Conservation (phyloP, 106 monocot species). For the Agapanthus africanus region DNA sequence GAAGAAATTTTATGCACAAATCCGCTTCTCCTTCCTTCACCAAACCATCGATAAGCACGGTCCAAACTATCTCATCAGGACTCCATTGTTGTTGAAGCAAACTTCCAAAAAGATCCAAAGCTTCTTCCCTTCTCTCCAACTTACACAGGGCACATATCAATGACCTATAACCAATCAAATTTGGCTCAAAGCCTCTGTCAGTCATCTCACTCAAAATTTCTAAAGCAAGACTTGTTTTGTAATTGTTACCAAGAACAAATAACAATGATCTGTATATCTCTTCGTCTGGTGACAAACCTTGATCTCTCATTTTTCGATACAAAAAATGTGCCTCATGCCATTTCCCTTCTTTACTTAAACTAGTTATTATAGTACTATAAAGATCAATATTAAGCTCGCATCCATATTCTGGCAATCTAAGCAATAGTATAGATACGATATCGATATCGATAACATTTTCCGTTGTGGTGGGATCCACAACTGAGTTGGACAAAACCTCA, state of each 20-base stretch:
- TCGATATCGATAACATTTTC: conserved; percentile 27
- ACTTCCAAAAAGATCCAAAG: conserved; percentile 44
- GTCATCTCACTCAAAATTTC: conserved; percentile 37
- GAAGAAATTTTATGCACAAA: conserved; percentile 62
- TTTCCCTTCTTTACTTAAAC: conserved; percentile 62
- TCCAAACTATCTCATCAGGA: conserved; percentile 94
- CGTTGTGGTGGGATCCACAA: conserved; percentile 13
- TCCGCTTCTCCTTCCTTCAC: conserved; percentile 39
- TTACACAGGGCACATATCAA: conserved; percentile 69
- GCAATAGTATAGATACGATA: conserved; percentile 37
- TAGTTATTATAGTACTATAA: conserved; percentile 35
- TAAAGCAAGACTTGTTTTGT: conserved; percentile 57
- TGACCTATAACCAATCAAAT: conserved; percentile 40
- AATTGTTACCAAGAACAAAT: conserved; percentile 25
- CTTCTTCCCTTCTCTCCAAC: conserved; percentile 37
- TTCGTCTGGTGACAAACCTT: conserved; percentile 48
- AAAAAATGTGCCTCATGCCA: conserved; percentile 69
- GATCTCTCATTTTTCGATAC: conserved; percentile 31
- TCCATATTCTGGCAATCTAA: conserved; percentile 45
- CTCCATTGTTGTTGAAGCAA: conserved; percentile 58
- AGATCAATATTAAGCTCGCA: conserved; percentile 24
- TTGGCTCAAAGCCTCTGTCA: conserved; percentile 32
- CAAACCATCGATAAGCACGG: conserved; percentile 81
- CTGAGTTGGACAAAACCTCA: conserved; percentile 28
- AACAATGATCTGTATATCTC: conserved; percentile 52